Base-by-base conservation (phyloP, 116 monocot species). In the Iris pallida region DNA sequence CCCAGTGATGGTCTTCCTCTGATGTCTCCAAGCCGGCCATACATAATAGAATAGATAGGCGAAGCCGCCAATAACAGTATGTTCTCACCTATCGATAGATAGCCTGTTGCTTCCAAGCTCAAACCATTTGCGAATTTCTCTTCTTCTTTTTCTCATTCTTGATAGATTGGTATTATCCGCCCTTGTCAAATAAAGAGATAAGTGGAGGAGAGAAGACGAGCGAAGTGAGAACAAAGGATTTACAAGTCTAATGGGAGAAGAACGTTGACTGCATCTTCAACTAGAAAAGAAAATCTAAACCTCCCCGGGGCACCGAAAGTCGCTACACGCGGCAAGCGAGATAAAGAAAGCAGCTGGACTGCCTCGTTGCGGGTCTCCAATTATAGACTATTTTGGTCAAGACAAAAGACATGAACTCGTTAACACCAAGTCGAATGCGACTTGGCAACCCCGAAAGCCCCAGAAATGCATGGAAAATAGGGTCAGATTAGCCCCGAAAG, bases 401-500 rank as follows among this genome's bases (percentile, higher is more conserved):
- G 3, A 30, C 30, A 30, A 30, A 30, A 30, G 30, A 30, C 3
- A 30, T 0, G 30, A 30, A 30, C 3, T 30, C 30, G 30, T 30
- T 3, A 3, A 30, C 30, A 30, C 30, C 30, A 30, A 30, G 3
- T n/a, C n/a, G 63, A 64, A 64, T 64, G 45, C 63, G 45, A 64
- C 63, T 15, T 64, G 63, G 46, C 63, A 64, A 47, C 6, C 12
- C 47, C 45, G 16, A 46, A 64, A 64, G 63, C 63, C 63, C 45
- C 47, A 47, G 63, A 64, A 64, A 55, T 14, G 55, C 55, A 6
- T 55, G 4, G 55, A 0, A 0, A 58, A 58, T 0, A 58, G 20
- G 58, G 58, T 19, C 16, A 58, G 58, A 58, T 58, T 58, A 16
- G 18, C 7, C 58, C 19, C 5, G 19, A 58, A 58, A 58, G 16